Evolutionary conservation across 129 eudicot genomes (phyloP), one percentile per base, ranked within the genome.

Genomic region (Lactuca sativa): DNA sequence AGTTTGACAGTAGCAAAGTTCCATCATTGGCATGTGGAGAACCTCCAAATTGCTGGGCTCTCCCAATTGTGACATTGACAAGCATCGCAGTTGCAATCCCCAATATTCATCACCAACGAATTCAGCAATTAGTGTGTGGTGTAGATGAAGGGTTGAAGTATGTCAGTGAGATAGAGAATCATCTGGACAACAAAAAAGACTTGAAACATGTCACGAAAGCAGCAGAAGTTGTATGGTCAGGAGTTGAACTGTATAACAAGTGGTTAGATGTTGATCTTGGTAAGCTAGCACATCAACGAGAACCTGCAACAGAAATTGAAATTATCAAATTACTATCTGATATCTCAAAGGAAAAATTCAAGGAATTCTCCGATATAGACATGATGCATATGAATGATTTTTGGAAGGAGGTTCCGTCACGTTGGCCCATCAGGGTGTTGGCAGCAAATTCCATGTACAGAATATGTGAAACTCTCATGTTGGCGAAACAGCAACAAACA

Each of bases 31-130:
- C 76, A 56, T 41, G 59, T 37, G 83, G 48, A 44, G 85, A 82
- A 49, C 90, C 90, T 30, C 93, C 88, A 1, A 84, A 86, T 61
- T 86, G 82, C 71, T 90, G 96, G 96, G 96, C 93, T 62, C 88
- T 90, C 9, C 96, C 96, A 1, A 75, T 86, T 40, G 88, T 86
- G 64, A 84, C 96, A 59, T 72, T 89, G 71, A 83, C 92, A 37
- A 82, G 87, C 63, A 82, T 89, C 11, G 92, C 90, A 57, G 55
- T 80, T 65, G 82, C 96, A 59, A 62, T 77, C 41, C 84, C 85
- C 5, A 64, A 72, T 52, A 68, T 62, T 9, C 74, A 80, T 30
- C 54, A 64, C 34, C 70, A 79, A n/a, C 14, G 16, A 9, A 31
- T 73, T 2, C 71, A 86, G 33, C 81, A 76, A 59, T 59, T 89